A percentile compares a stretch with the other conserved stretches of the same genome.
Conservation (phyloP, 768 basidiomycete species). For the Roridomyces roridus region DNA sequence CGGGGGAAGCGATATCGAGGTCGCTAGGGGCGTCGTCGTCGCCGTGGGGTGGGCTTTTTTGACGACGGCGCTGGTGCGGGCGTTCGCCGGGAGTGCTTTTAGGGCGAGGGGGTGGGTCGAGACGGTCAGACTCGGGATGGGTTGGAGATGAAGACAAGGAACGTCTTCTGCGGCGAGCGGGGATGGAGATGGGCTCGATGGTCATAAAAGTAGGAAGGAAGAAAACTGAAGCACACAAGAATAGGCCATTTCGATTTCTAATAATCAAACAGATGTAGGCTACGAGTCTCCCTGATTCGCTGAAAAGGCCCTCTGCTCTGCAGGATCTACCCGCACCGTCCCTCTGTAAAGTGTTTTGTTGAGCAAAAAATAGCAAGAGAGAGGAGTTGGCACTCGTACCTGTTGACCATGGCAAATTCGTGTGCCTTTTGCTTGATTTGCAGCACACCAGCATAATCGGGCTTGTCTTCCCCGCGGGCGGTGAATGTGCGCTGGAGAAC, state of each 20-base stretch:
- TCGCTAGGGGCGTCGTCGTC: constrained; percentile 42
- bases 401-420: constrained; percentile 75
- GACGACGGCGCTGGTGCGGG: constrained; percentile 52
- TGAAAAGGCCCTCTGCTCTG: neutral
- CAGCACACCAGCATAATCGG: constrained; percentile 57
- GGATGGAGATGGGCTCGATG: constrained; percentile 27
- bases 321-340: too few species aligned
- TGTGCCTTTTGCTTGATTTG: constrained; percentile 69
- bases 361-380: neutral
- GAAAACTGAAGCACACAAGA: too few species aligned
- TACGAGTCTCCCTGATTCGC: too few species aligned
- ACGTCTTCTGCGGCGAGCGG: constrained; percentile 63
- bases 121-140: constrained; percentile 26
- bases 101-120: constrained; percentile 67
- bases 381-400: constrained; percentile 52
- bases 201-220: constrained; percentile 9
- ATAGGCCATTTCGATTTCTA: too few species aligned
- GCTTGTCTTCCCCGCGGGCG: neutral
- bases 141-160: constrained; percentile 56
- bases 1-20: constrained; percentile 31
- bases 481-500: constrained; percentile 52
- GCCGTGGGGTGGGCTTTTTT: constrained; percentile 47
- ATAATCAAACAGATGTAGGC: too few species aligned
- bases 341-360: too few species aligned
- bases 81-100: constrained; percentile 78